phyloP scores from a whole-genome alignment of 129 eudicot species.

The Flaveria linearis region DNA sequence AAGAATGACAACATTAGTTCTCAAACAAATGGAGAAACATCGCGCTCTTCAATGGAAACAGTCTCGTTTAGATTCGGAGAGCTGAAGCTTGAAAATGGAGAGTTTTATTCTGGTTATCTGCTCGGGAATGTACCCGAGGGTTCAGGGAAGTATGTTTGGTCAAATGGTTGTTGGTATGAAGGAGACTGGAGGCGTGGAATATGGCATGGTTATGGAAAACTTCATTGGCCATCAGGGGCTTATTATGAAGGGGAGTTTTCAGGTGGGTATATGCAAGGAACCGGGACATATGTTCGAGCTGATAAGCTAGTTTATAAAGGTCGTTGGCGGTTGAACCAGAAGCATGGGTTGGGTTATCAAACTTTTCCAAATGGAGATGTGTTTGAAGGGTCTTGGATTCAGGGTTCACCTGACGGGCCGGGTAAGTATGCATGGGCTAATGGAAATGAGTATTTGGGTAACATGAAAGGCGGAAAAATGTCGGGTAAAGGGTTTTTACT shows the following conservation, averaged over 20 bases:
- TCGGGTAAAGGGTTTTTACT: slow-evolving; percentile 73
- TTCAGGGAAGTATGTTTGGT: slow-evolving; percentile 73
- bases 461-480: slow-evolving; percentile 83
- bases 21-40: slow-evolving; percentile 48
- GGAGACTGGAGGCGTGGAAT: slow-evolving; percentile 89
- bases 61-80: slow-evolving; percentile 55
- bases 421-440: slow-evolving; percentile 87
- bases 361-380: slow-evolving; percentile 71
- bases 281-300: slow-evolving; percentile 62
- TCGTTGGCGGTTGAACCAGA: slow-evolving; percentile 76
- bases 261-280: slow-evolving; percentile 84
- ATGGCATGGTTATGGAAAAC: slow-evolving; percentile 76
- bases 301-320: slow-evolving; percentile 69
- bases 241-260: slow-evolving; percentile 86
- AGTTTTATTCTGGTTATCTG: slow-evolving; percentile 62
- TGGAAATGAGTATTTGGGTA: slow-evolving; percentile 73
- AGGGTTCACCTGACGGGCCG: slow-evolving; percentile 91
- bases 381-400: slow-evolving; percentile 97
- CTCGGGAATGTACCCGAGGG: slow-evolving; percentile 78
- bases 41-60: slow-evolving; percentile 52
- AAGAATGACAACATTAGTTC: slow-evolving; percentile 31
- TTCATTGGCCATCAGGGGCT: slow-evolving; percentile 82
- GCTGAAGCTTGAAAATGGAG: slow-evolving; percentile 61
- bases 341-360: slow-evolving; percentile 91
- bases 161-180: slow-evolving; percentile 69